Evolutionary conservation across 768 basidiomycete genomes (phyloP).

Genomic region (Arthromyces matolae): DNA sequence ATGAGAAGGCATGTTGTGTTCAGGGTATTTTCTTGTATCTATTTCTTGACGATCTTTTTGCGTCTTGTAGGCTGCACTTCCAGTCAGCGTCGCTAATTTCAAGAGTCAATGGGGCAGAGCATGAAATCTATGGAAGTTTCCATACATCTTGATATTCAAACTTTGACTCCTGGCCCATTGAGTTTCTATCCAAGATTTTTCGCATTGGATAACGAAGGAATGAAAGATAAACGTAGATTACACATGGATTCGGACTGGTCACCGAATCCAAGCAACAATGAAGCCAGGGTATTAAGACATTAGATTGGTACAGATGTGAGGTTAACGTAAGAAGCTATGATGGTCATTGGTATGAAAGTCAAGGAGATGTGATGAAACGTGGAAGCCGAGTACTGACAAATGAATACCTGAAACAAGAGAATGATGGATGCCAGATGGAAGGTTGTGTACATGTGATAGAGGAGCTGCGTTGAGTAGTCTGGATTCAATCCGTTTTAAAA

Average conservation of each 20-base stretch:
- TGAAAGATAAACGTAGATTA: slow-evolving; percentile 4
- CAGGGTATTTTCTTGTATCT: not conserved
- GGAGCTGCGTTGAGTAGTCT: slow-evolving; percentile 25
- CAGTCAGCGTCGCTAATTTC: slow-evolving; percentile 70
- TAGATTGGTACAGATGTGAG: slow-evolving; percentile 36
- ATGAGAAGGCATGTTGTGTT: slow-evolving; percentile 73
- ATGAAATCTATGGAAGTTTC: slow-evolving; percentile 20
- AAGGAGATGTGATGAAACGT: slow-evolving; percentile 14
- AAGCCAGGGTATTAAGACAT: slow-evolving; percentile 31
- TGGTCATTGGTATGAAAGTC: slow-evolving; percentile 24
- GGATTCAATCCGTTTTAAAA: slow-evolving; percentile 42
- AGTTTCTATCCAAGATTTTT: too few species aligned
- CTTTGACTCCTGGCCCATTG: not conserved
- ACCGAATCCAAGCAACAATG: slow-evolving; percentile 18
- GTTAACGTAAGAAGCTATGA: slow-evolving; percentile 36
- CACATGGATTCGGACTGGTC: slow-evolving; percentile 8
- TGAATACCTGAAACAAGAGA: slow-evolving; percentile 15
- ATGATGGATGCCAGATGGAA: slow-evolving; percentile 17
- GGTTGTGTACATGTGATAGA: slow-evolving; percentile 23
- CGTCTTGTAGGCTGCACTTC: slow-evolving; percentile 44
- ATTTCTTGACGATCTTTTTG: slow-evolving; percentile 5
- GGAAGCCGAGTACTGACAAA: too few species aligned
- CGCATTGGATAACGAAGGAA: too few species aligned
- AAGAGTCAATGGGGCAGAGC: slow-evolving; percentile 68
- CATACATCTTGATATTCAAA: not conserved